A percentile compares a stretch with the other conserved stretches of the same genome.
Conservation (phyloP, 1,284 basidiomycete species). For the Anthracocystis panici-leucophaei region DNA sequence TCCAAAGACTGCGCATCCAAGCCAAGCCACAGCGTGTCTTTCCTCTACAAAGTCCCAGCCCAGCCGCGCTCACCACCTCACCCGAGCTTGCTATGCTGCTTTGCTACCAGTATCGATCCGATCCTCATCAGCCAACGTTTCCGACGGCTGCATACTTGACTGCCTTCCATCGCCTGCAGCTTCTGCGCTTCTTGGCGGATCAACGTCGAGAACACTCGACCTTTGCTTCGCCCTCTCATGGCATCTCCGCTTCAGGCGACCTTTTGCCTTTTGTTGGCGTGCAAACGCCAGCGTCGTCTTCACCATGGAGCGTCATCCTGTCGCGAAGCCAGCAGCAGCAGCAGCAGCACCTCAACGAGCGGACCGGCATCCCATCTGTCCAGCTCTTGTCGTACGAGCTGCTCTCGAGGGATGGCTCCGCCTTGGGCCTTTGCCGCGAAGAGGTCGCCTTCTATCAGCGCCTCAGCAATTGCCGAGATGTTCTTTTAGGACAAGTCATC, state of each 20-base stretch:
- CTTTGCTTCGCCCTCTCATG: conserved; percentile 44
- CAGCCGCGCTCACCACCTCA: conserved; percentile 46
- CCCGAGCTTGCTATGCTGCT: conserved; percentile 52
- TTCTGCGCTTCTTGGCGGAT: conserved; percentile 43
- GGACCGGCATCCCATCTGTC: conserved; percentile 3
- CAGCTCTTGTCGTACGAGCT: conserved; percentile 47
- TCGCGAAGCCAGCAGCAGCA: conserved; percentile 33
- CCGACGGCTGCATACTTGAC: conserved; percentile 31
- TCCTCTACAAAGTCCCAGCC: conserved; percentile 14
- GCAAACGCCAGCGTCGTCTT: conserved; percentile 14
- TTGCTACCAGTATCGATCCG: conserved; percentile 34
- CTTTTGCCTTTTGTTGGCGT: conserved; percentile 43
- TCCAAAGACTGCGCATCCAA: conserved; percentile 13
- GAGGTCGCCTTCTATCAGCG: conserved; percentile 58
- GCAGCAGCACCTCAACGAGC: conserved; percentile 17
- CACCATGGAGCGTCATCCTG: conserved; percentile 31
- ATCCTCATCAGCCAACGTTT: conserved; percentile 2
- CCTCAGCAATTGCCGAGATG: conserved; percentile 49
- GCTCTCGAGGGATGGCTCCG: conserved; percentile 21
- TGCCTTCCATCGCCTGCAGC: conserved; percentile 44
- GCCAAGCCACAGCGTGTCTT: conserved; percentile 27
- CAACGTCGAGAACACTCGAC: conserved; percentile 35
- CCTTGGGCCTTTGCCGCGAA: conserved; percentile 35
- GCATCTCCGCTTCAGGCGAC: conserved; percentile 43
- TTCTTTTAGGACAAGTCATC: conserved; percentile 58